phyloP scores from a whole-genome alignment of 2,329 filamentous ascomycete genomes.

The Alternaria gansuensis region DNA sequence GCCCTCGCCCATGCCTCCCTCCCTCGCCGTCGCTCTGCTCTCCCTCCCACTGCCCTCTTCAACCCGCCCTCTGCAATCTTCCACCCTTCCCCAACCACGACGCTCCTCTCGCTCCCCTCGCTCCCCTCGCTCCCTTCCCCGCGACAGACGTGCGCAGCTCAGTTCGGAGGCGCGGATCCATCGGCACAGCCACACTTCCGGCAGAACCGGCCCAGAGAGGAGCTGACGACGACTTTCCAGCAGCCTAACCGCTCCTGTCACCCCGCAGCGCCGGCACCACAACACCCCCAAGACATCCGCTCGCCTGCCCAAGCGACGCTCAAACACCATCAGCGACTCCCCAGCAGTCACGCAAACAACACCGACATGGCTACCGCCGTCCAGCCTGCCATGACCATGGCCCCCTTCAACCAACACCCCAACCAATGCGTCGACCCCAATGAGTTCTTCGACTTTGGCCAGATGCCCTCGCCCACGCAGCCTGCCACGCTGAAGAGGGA shows the following conservation, averaged over 20 bases:
- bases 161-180: slow-evolving; percentile 7
- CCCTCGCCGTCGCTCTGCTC: slow-evolving; percentile 20
- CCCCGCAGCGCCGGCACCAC: slow-evolving; percentile 29
- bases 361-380: slow-evolving; percentile 49
- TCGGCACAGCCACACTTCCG: slow-evolving; percentile 45
- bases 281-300: slow-evolving; percentile 35
- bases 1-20: slow-evolving; percentile 13
- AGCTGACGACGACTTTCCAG: slow-evolving; percentile 50
- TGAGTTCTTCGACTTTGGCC: slow-evolving; percentile 65
- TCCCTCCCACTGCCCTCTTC: slow-evolving; percentile 9
- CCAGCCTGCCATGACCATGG: slow-evolving; percentile 50
- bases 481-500: slow-evolving; percentile 57
- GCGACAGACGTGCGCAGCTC: not conserved
- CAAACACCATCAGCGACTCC: slow-evolving; percentile 24
- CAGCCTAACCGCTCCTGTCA: slow-evolving; percentile 45
- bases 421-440: slow-evolving; percentile 55
- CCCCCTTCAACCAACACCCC: slow-evolving; percentile 42
- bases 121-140: not conserved
- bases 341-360: slow-evolving; percentile 23
- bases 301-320: slow-evolving; percentile 41
- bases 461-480: slow-evolving; percentile 68
- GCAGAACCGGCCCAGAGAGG: slow-evolving; percentile 45
- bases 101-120: not conserved
- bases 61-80: slow-evolving; percentile 7
- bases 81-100: not conserved